Conservation (phyloP, 2,329 filamentous ascomycete species). For the Microcyclospora pomicola region DNA sequence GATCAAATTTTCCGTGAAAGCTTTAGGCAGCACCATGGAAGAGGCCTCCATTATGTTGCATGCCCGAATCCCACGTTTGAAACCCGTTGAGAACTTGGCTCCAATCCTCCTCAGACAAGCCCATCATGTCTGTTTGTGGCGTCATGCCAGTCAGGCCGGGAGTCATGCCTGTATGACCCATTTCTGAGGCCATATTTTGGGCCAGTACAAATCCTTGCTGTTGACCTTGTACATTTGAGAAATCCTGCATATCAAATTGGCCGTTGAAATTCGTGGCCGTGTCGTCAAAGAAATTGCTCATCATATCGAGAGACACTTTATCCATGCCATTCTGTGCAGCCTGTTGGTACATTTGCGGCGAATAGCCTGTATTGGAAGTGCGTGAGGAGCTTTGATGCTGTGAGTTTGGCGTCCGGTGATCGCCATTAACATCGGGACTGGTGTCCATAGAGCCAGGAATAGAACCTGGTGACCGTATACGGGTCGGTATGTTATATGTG, state of each 20-base stretch:
- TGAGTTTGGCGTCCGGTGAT: conserved; percentile 15
- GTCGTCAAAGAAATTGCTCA: background rate
- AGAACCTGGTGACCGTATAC: too few relatives aligned
- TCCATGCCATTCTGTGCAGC: too few relatives aligned
- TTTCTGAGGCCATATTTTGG: conserved; percentile 6
- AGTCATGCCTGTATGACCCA: conserved; percentile 7
- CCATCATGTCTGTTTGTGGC: conserved; percentile 12
- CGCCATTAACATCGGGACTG: conserved; percentile 18
- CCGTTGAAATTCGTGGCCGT: conserved; percentile 4
- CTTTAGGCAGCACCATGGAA: background rate
- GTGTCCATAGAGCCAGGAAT: conserved; percentile 12
- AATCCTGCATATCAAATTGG: conserved; percentile 13
- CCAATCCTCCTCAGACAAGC: conserved; percentile 20
- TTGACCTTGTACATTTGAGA: conserved; percentile 4
- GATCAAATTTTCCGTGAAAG: too few relatives aligned
- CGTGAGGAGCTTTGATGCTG: conserved; percentile 14
- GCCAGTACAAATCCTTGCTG: conserved; percentile 11
- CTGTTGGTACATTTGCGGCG: conserved; percentile 7
- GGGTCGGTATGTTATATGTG: conserved; percentile 2
- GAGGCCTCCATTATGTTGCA: conserved; percentile 4
- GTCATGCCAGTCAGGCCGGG: conserved; percentile 7
- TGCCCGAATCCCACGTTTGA: conserved; percentile 9
- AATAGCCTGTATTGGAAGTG: conserved; percentile 16
- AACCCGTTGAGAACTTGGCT: conserved; percentile 16
- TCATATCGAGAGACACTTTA: conserved; percentile 5